Evolutionary conservation across 169 alveolate genomes (phyloP), one percentile per base, ranked within the genome.

Genomic region (Plasmodium relictum): DNA sequence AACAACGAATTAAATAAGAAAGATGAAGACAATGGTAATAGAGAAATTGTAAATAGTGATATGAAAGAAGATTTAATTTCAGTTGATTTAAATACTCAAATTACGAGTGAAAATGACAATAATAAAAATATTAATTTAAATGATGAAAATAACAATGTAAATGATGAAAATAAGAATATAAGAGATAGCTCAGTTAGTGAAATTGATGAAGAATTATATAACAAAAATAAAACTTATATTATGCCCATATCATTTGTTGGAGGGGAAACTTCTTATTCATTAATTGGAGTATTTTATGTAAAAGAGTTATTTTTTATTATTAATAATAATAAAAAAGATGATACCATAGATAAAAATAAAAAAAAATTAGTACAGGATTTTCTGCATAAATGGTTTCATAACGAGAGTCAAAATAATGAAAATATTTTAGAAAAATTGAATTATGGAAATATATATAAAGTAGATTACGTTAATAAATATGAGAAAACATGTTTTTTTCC

Each of bases 161-260:
- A 62, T 16, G 39, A 5, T 44, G 73, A 41, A 31, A 24, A 0
- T 18, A 48, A 26, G 0, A 7, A 12, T 12, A 41, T 16, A 26
- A n/a, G n/a, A 24, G 87, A 73, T 12, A 61, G n/a, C 6, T 0
- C 45, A 6, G 18, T 14, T 4, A 74, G 63, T 8, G 70, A 80
- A 24, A 16, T 68, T 6, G 72, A 68, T 4, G 90, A 80, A 26
- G 45, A 66, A 0, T 3, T 68, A 58, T 80, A 80, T 22, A 52
- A 16, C 1, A 14, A 80, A 45, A 68, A 39, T 22, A 86, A 70
- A 50, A 31, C 50, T 3, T 86, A 86, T 48, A 45, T 86, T 42
- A 86, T 86, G 61, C 92, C 92, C 12, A 69, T 86, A 20, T 86
- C 92, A 0, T 86, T 59, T 39, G 92, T 86, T 4, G 92, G 92